Evolutionary conservation across 352 stramenopile species (phyloP).

Genomic region (Phytophthora palmivora): DNA sequence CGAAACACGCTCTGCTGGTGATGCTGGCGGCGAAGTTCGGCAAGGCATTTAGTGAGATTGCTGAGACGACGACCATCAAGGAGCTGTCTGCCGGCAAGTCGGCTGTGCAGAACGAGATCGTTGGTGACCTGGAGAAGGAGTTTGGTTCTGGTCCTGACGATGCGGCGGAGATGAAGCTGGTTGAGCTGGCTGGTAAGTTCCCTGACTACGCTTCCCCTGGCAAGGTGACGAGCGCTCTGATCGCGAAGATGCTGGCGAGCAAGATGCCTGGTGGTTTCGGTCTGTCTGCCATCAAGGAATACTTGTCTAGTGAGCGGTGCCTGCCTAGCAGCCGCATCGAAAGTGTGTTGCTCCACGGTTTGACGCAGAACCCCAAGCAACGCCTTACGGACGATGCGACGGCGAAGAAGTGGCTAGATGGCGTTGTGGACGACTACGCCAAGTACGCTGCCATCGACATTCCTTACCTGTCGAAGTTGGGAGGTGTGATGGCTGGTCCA

Average conservation of each 20-base stretch:
- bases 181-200: constrained; percentile 76
- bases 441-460: constrained; percentile 66
- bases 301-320: constrained; percentile 76
- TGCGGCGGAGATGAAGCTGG: constrained; percentile 78
- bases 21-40: constrained; percentile 81
- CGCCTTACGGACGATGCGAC: constrained; percentile 68
- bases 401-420: constrained; percentile 85
- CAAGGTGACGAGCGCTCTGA: constrained; percentile 76
- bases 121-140: constrained; percentile 87
- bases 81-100: constrained; percentile 83
- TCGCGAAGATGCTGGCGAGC: constrained; percentile 80
- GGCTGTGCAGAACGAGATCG: constrained; percentile 90
- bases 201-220: constrained; percentile 70
- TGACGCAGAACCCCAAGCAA: constrained; percentile 75
- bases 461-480: constrained; percentile 56
- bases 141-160: constrained; percentile 83
- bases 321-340: constrained; percentile 77
- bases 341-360: constrained; percentile 77
- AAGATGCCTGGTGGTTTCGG: constrained; percentile 89
- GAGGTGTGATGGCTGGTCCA: constrained; percentile 37
- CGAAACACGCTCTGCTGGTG: constrained; percentile 79
- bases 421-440: constrained; percentile 79
- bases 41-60: constrained; percentile 74
- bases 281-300: constrained; percentile 74
- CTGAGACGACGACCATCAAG: constrained; percentile 76